Conservation (phyloP, 192 early-diverging fungal genomes). For the Coemansia sp. region DNA sequence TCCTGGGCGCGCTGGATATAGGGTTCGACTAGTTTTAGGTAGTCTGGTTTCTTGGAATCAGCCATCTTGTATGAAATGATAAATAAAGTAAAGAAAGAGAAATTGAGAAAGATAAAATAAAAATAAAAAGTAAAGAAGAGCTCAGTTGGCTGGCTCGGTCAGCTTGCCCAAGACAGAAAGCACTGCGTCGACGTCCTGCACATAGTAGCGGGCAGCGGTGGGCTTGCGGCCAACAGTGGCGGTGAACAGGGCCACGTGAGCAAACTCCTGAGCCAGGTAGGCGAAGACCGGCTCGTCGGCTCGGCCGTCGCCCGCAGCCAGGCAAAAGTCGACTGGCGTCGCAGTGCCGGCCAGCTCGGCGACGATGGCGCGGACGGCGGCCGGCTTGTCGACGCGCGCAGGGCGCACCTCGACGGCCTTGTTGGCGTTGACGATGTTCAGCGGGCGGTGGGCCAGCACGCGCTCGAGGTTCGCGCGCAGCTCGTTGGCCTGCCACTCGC, state of each 20-base stretch:
- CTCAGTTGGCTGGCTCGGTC: not conserved
- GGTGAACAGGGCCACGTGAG: conserved; percentile 62
- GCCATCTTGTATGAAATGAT: not conserved
- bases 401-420: conserved; percentile 98
- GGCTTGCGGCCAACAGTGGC: conserved; percentile 98
- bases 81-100: conserved; percentile 15
- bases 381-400: conserved; percentile 89
- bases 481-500: conserved; percentile 97
- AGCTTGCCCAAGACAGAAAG: conserved; percentile 36
- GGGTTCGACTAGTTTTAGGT: conserved; percentile 68
- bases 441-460: conserved; percentile 87
- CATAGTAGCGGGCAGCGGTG: conserved; percentile 87
- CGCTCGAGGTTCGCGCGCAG: conserved; percentile 97
- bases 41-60: conserved; percentile 55
- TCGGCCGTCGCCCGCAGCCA: conserved; percentile 94
- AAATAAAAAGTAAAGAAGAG: not conserved
- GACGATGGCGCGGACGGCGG: conserved; percentile 85
- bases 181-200: conserved; percentile 70
- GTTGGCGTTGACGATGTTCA: conserved; percentile 93
- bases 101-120: too few relatives aligned
- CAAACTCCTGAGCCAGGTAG: conserved; percentile 55
- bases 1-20: conserved; percentile 87
- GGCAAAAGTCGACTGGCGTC: conserved; percentile 43
- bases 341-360: conserved; percentile 61
- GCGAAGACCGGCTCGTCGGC: conserved; percentile 95